Percentiles rank a stretch among this genome's conserved stretches.
Conservation (phyloP, 2,329 filamentous ascomycete species). For the Periconia sp. region DNA sequence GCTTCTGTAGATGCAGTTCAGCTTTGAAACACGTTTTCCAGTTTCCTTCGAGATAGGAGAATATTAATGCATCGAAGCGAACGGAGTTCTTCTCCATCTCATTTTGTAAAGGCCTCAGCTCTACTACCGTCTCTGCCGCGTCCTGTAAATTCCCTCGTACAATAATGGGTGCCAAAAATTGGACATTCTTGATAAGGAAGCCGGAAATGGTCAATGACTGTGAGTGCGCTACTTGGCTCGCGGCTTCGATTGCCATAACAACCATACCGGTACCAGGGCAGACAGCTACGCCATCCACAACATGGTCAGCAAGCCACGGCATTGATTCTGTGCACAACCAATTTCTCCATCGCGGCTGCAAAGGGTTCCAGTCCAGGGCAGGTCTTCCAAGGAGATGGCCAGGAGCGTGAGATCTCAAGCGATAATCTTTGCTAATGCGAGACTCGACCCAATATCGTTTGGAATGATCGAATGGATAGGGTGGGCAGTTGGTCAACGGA, state of each 20-base stretch:
- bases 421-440: neutral
- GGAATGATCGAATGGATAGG: conserved; percentile 25
- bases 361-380: conserved; percentile 21
- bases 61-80: conserved; percentile 6
- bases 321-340: conserved; percentile 17
- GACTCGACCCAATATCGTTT: conserved; percentile 22
- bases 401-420: neutral
- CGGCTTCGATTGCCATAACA: neutral
- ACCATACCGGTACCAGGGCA: neutral
- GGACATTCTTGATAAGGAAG: conserved; percentile 5
- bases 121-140: neutral
- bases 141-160: neutral
- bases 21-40: neutral
- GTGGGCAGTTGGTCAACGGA: neutral
- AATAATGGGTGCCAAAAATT: conserved; percentile 6
- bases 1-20: neutral
- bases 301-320: conserved; percentile 28
- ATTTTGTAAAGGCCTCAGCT: neutral
- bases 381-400: conserved; percentile 14
- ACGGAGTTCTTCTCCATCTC: conserved; percentile 1
- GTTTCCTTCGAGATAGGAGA: neutral
- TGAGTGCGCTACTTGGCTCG: neutral
- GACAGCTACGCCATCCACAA: conserved; percentile 14
- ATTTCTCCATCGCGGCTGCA: conserved; percentile 10
- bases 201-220: conserved; percentile 17